Evolutionary conservation across 345 rosid species (phyloP).

Genomic region (Populus tremula): DNA sequence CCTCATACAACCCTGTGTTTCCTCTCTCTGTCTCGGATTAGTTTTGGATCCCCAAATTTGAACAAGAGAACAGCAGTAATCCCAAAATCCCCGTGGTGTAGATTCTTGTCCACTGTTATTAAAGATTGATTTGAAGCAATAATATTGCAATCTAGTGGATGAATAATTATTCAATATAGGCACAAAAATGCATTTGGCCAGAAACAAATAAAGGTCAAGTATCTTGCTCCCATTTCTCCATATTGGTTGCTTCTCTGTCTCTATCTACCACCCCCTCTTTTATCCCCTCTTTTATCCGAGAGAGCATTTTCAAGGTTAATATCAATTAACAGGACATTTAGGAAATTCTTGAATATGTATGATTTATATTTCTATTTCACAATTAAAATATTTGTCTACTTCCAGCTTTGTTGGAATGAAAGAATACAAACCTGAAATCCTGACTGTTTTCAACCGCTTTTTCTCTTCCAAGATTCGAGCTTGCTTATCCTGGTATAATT

Average conservation of each 20-base stretch:
- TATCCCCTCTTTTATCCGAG: not conserved
- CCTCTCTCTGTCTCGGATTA: not conserved
- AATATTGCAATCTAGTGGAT: not conserved
- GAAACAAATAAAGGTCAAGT: not conserved
- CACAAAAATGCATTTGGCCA: not conserved
- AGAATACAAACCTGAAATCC: slow-evolving; percentile 66
- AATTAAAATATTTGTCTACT: not conserved
- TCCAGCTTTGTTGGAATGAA: not conserved
- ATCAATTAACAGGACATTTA: not conserved
- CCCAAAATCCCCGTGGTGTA: not conserved
- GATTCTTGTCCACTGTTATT: not conserved
- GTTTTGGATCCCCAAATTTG: not conserved
- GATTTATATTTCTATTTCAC: not conserved
- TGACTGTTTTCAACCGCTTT: slow-evolving; percentile 66
- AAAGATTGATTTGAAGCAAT: not conserved
- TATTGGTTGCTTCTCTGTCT: not conserved
- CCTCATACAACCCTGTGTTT: not conserved
- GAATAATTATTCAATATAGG: not conserved
- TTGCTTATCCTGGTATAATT: slow-evolving; percentile 84
- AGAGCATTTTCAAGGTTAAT: not conserved
- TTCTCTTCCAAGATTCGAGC: slow-evolving; percentile 75
- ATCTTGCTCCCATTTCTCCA: not conserved
- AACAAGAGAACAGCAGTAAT: not conserved
- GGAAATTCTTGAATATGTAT: not conserved
- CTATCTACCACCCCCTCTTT: not conserved